Evolutionary conservation across 2,329 filamentous ascomycete species (phyloP).

Genomic region (Teratosphaeria gauchensis): DNA sequence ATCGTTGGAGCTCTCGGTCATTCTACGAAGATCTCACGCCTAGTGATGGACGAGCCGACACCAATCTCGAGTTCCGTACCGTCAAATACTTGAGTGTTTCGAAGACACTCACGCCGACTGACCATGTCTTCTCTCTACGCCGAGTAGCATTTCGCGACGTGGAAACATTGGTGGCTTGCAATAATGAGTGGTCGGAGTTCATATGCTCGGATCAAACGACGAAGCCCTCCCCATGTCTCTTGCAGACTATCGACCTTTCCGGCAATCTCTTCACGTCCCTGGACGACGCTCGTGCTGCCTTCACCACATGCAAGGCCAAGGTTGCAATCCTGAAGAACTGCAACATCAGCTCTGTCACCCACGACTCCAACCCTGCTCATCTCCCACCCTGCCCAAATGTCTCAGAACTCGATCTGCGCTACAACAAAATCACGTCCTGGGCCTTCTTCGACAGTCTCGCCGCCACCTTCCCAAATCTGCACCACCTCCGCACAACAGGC

Average conservation of each 20-base stretch:
- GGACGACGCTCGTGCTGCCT: not conserved
- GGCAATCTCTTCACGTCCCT: conserved; percentile 54
- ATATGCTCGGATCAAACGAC: not conserved
- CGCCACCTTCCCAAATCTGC: conserved; percentile 60
- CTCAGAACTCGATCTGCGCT: conserved; percentile 35
- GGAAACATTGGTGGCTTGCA: conserved; percentile 35
- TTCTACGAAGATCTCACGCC: not conserved
- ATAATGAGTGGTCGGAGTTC: conserved; percentile 5
- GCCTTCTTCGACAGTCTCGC: conserved; percentile 61
- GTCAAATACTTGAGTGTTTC: conserved; percentile 36
- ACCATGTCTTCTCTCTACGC: conserved; percentile 31
- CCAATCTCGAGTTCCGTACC: not conserved
- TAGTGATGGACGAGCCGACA: not conserved
- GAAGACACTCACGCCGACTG: conserved; percentile 34
- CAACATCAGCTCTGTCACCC: conserved; percentile 17
- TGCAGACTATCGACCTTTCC: conserved; percentile 48
- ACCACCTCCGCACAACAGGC: conserved; percentile 66
- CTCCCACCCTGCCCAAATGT: conserved; percentile 12
- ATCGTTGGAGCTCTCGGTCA: conserved; percentile 45
- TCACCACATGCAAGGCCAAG: not conserved
- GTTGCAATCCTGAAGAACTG: conserved; percentile 1
- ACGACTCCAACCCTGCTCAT: conserved; percentile 1
- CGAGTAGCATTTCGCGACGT: conserved; percentile 46
- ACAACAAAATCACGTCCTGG: conserved; percentile 50
- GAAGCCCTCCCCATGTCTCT: not conserved